phyloP scores from a whole-genome alignment of 257 asterid genomes.

The Echites panduratus region DNA sequence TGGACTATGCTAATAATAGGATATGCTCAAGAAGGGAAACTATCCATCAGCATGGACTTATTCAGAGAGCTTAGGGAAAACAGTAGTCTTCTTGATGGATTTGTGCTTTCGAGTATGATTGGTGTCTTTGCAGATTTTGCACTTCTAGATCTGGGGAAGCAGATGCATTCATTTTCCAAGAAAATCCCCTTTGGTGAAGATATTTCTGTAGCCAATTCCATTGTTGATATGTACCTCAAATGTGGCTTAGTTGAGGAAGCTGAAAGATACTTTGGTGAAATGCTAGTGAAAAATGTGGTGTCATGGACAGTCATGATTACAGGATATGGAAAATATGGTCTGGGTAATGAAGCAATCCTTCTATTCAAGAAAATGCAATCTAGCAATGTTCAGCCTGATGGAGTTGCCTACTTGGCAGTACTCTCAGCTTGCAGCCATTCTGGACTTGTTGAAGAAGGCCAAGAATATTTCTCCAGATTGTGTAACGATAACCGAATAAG shows the following conservation, averaged over 20 bases:
- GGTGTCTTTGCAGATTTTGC: constrained; percentile 48
- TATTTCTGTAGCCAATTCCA: constrained; percentile 41
- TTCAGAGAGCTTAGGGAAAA: constrained; percentile 44
- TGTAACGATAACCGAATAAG: constrained; percentile 28
- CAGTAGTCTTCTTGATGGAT: constrained; percentile 32
- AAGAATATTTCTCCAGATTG: constrained; percentile 39
- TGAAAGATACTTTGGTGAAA: constrained; percentile 28
- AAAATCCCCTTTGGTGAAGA: constrained; percentile 37
- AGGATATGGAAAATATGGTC: constrained; percentile 51
- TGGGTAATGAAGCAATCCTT: constrained; percentile 44
- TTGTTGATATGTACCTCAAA: constrained; percentile 61
- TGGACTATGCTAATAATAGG: constrained; percentile 52
- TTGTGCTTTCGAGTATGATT: constrained; percentile 48
- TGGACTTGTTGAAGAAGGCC: constrained; percentile 54
- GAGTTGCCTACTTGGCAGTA: constrained; percentile 50
- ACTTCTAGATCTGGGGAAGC: constrained; percentile 50
- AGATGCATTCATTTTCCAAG: constrained; percentile 44
- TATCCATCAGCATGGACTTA: constrained; percentile 38
- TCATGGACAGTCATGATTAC: constrained; percentile 58
- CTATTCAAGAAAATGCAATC: constrained; percentile 45
- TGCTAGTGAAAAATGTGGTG: constrained; percentile 37
- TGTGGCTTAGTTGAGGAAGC: constrained; percentile 56
- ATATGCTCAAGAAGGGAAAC: constrained; percentile 38
- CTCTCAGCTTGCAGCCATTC: constrained; percentile 65
- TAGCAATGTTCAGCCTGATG: constrained; percentile 43